Evolutionary conservation across 345 rosid species (phyloP), one percentile per base, ranked within the genome.

Genomic region (sweet orange (Citrus sinensis)): DNA sequence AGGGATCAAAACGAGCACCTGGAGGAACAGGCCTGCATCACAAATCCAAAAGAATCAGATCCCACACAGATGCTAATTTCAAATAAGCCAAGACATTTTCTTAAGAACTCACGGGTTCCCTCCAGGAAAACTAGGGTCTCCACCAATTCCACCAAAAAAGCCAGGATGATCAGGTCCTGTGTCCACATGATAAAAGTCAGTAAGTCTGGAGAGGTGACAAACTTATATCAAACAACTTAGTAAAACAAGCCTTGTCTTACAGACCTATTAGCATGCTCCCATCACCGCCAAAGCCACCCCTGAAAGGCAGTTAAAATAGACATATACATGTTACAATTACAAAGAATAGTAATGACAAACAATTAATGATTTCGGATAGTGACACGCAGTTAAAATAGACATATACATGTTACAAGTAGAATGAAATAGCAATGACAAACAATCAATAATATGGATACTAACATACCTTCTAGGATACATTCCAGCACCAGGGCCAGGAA

Each of bases 1-100:
- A 88, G 5, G 99, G 98, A 84, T 95, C 97, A 79, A 91, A 94
- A 66, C 97, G 95, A 76, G 97, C 97, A 83, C 99, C 99, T 13
- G 97, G 98, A 76, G 97, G 98, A 67, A 83, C 81, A 67, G 91
- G 94, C 76, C 99, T 93, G 92, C 82, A 80, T 51, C 25, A 14
- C 17, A 20, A 17, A 42, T 22, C 34, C 35, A 58, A 2, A 22
- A 64, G 63, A 59, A 19, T 73, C 37, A 65, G 35, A 34, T 46
- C 34, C 42, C 4, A n/a, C 61, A 24, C 64, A 71, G 9, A n/a
- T 5, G 30, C 72, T 54, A 42, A 62, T 66, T 66, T 35, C 49
- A 66, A 27, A 65, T 39, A 49, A 71, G 54, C 39, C 54, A 62
- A 73, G 68, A 78, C 8, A 74, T 79, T 73, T 20, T 54, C 24